Percentiles rank a stretch among this genome's conserved stretches.
Evolutionary conservation across 345 rosid genomes (phyloP).

Genomic region (Murraya paniculata): DNA sequence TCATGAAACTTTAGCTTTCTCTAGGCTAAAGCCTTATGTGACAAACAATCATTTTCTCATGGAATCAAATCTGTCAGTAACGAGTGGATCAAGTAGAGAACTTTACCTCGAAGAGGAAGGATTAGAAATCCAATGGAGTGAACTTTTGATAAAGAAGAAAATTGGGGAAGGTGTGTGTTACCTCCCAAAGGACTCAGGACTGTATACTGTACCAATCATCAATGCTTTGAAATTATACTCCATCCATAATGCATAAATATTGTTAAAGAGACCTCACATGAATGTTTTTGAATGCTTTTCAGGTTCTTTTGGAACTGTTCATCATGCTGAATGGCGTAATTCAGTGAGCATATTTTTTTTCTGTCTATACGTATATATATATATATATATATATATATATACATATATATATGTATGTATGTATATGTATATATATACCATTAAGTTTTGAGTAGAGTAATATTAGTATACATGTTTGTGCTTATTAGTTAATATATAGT

Average conservation of each 20-base stretch:
- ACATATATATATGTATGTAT: background rate
- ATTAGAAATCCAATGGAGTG: constrained; percentile 48
- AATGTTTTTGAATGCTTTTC: constrained; percentile 22
- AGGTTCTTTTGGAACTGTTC: constrained; percentile 63
- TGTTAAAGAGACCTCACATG: constrained; percentile 5
- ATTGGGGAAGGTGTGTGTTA: constrained; percentile 47
- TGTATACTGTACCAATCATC: background rate
- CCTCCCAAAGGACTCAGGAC: constrained; percentile 8
- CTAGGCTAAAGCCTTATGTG: constrained; percentile 16
- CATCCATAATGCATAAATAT: background rate
- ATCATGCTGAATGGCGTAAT: constrained; percentile 50
- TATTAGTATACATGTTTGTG: background rate
- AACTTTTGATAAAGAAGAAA: constrained; percentile 43
- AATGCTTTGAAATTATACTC: background rate
- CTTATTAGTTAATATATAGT: background rate
- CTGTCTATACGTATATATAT: background rate
- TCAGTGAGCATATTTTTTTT: constrained; percentile 32
- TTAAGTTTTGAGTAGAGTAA: background rate
- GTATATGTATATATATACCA: background rate
- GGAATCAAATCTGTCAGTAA: constrained; percentile 10
- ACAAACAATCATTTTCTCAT: constrained; percentile 5
- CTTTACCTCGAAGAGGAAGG: constrained; percentile 33
- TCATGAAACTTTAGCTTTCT: constrained; percentile 7
- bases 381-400: no score
- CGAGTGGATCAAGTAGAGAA: constrained; percentile 22